phyloP scores from a whole-genome alignment of 345 rosid genomes.

The Linum tenue region DNA sequence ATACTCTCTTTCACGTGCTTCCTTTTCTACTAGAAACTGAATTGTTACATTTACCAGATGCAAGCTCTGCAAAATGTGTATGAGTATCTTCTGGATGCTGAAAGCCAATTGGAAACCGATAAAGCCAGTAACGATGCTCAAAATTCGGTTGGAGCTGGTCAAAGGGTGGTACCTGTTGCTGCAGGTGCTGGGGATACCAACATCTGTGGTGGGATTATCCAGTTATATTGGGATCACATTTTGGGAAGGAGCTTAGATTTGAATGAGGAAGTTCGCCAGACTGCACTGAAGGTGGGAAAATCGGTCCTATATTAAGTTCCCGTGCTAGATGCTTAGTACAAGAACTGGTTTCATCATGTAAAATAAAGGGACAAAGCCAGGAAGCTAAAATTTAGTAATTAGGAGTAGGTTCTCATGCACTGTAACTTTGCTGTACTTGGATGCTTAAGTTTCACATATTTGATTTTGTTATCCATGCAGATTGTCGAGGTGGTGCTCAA shows the following conservation, averaged over 20 bases:
- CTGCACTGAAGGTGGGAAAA: conserved; percentile 69
- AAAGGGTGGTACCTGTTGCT: conserved; percentile 73
- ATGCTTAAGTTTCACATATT: not conserved
- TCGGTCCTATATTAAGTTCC: conserved; percentile 4
- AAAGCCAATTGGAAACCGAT: conserved; percentile 78
- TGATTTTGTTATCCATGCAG: conserved; percentile 31
- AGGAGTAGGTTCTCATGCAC: not conserved
- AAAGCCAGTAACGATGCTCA: conserved; percentile 33
- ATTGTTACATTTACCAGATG: conserved; percentile 48
- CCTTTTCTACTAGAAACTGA: conserved; percentile 16
- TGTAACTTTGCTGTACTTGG: not conserved
- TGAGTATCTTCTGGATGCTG: conserved; percentile 95
- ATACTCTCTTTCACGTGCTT: conserved; percentile 1
- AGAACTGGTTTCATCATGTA: not conserved
- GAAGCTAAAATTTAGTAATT: not conserved
- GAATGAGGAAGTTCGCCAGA: conserved; percentile 82
- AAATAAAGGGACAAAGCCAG: not conserved
- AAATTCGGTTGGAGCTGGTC: conserved; percentile 41
- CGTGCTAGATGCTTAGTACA: not conserved
- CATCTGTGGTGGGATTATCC: conserved; percentile 98
- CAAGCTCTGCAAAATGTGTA: conserved; percentile 86
- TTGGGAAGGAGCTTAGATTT: conserved; percentile 77
- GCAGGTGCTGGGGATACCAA: conserved; percentile 99
- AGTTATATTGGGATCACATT: conserved; percentile 88
- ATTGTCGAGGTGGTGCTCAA: conserved; percentile 95